Base-by-base conservation (phyloP, 257 asterid species). In the Mentha longifolia region DNA sequence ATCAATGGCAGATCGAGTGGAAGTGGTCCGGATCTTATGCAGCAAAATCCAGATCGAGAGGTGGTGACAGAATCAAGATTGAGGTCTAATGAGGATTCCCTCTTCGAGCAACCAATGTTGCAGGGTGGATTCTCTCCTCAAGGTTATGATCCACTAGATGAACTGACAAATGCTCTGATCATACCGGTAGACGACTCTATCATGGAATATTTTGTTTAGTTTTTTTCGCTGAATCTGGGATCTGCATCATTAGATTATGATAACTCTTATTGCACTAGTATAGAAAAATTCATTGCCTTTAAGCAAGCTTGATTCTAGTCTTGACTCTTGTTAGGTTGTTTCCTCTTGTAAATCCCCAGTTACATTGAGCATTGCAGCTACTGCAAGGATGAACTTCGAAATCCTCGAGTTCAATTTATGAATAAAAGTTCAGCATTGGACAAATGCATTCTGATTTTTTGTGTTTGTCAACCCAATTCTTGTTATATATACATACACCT, bases 41-140 rank as follows among this genome's bases (percentile, higher is more conserved):
- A 70, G 69, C 87, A 68, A 16, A 70, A 61, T 8, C 87, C 71
- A 70, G 75, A 74, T 70, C 85, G 58, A 33, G 82, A 77, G 17
- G 9, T 76, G 47, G 68, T 33, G 4, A 55, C 85, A 65, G 60
- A 75, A 69, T 14, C 82, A 19, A 82, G 84, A 76, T 65, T 62
- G 35, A 76, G 86, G 76, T 74, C 89, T 30, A 74, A 83, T 15
- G 95, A 77, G 59, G 88, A 82, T 61, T 73, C 70, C 81, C 65
- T 78, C 20, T 69, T 74, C 76, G 91, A 78, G 82, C 87, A 90
- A 46, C 61, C 91, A 22, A 91, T 76, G 80, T 58, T 76, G 72
- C 90, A 76, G 61, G 81, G 79, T 67, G 89, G 79, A 70, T 83
- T 75, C 37, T 62, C 61, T n/a, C 72, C 74, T 13, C 81, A 64